Percentiles rank a stretch among this genome's conserved stretches.
Conservation (phyloP, 345 rosid species). For the Balakata baccata region DNA sequence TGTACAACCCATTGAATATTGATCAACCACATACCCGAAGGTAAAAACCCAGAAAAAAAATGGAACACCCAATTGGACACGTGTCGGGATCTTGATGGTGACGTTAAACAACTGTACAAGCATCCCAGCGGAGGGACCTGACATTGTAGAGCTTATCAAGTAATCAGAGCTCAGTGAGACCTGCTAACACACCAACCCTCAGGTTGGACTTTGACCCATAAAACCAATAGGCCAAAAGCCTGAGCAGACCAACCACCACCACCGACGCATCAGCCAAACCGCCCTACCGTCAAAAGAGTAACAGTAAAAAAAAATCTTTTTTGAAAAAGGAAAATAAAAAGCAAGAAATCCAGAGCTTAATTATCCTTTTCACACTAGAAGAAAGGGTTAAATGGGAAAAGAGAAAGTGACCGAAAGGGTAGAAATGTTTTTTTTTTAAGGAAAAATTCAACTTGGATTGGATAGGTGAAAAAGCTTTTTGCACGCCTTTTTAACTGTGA, state of each 20-base stretch:
- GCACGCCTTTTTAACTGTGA: not conserved
- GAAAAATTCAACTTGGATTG: not conserved
- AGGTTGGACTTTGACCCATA: constrained; percentile 19
- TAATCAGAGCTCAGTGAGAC: constrained; percentile 7
- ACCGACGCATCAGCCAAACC: not conserved
- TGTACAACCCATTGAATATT: not conserved
- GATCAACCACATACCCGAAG: not conserved
- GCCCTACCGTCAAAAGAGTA: constrained; percentile 6
- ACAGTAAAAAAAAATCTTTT: constrained; percentile 4
- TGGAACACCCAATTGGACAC: not conserved
- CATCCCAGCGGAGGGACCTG: not conserved
- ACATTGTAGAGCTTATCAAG: constrained; percentile 5
- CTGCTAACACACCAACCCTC: constrained; percentile 2
- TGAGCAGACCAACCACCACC: not conserved
- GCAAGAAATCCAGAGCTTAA: not conserved
- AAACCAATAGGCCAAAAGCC: constrained; percentile 4
- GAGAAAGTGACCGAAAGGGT: constrained; percentile 18
- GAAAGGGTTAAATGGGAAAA: not conserved
- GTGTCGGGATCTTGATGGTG: not conserved
- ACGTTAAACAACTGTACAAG: constrained; percentile 1
- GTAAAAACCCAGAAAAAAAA: not conserved
- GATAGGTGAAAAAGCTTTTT: not conserved
- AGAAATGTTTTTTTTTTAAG: not conserved
- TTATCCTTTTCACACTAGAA: not conserved
- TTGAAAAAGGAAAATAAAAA: too few species aligned